These are phyloP conservation scores for Comarum palustre DNA, from an alignment of 306 rosid species.

Conservation along the genomic window DNA sequence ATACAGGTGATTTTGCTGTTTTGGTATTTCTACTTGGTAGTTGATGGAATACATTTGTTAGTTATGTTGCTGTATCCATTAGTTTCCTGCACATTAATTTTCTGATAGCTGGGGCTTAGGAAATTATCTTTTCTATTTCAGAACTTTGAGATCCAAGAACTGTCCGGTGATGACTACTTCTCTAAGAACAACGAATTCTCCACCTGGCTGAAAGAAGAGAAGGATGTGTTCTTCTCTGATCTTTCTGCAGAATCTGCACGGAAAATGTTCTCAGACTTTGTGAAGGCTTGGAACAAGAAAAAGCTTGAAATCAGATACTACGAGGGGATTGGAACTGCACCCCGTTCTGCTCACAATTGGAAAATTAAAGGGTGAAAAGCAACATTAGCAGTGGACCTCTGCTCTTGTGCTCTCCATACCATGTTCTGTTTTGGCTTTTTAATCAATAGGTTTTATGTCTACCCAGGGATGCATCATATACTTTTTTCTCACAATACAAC, in stretches of 20 bases:
- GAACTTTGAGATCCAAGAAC: constrained; percentile 53
- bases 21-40: not conserved
- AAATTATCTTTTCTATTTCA: constrained; percentile 21
- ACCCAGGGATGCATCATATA: not conserved
- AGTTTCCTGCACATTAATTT: not conserved
- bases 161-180: constrained; percentile 79
- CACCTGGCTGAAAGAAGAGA: constrained; percentile 90
- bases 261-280: constrained; percentile 59
- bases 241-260: constrained; percentile 69
- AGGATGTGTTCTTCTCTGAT: constrained; percentile 77
- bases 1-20: not conserved
- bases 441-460: not conserved
- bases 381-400: not conserved
- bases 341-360: constrained; percentile 82
- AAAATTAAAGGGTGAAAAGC: constrained; percentile 49
- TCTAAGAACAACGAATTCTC: constrained; percentile 85
- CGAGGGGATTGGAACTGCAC: constrained; percentile 71
- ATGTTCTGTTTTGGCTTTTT: not conserved
- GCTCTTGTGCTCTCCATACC: not conserved
- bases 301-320: constrained; percentile 70
- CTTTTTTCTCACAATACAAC: not conserved
- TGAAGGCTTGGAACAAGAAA: constrained; percentile 67
- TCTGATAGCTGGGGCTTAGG: constrained; percentile 1
- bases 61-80: not conserved
- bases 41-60: not conserved